Evolutionary conservation across 495 filamentous ascomycete species (phyloP).

Genomic region (Podospora sp.): DNA sequence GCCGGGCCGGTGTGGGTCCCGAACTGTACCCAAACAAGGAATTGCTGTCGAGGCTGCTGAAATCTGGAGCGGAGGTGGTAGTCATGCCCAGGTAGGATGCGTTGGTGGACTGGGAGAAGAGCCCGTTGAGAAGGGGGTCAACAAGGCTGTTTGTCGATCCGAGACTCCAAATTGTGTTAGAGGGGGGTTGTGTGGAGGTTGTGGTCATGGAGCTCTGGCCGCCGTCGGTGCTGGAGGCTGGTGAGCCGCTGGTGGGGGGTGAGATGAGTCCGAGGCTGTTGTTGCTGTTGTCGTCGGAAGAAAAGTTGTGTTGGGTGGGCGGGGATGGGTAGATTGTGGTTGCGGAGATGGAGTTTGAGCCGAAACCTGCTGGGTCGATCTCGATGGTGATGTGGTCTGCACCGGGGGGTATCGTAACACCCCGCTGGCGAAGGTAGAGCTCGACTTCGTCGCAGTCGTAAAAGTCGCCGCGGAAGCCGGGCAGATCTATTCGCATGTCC

Average conservation of each 20-base stretch:
- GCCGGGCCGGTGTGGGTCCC: neutral
- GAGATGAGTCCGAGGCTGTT: neutral
- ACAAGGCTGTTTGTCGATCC: neutral
- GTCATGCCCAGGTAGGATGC: constrained; percentile 1
- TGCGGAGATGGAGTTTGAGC: neutral
- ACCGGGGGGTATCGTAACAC: constrained; percentile 56
- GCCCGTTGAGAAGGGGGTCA: constrained; percentile 11
- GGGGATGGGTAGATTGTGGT: neutral
- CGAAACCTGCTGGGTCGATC: constrained; percentile 33
- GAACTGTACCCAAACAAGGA: neutral
- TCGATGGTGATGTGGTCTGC: constrained; percentile 57
- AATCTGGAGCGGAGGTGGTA: neutral
- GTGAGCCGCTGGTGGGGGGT: neutral
- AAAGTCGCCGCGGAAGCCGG: constrained; percentile 68
- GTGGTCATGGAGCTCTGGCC: neutral
- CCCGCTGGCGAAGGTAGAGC: constrained; percentile 63
- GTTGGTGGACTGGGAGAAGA: constrained; percentile 4
- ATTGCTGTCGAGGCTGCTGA: neutral
- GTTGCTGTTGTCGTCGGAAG: neutral
- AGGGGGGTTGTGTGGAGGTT: neutral
- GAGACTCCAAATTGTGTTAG: constrained; percentile 1
- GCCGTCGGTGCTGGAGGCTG: neutral
- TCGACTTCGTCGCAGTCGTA: constrained; percentile 75
- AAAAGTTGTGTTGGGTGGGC: neutral
- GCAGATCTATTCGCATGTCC: constrained; percentile 45